A percentile compares a stretch with the other conserved stretches of the same genome.
These are phyloP conservation scores for Eucalyptus coolabah DNA, from an alignment of 345 rosid genomes.

Conservation along the genomic window DNA sequence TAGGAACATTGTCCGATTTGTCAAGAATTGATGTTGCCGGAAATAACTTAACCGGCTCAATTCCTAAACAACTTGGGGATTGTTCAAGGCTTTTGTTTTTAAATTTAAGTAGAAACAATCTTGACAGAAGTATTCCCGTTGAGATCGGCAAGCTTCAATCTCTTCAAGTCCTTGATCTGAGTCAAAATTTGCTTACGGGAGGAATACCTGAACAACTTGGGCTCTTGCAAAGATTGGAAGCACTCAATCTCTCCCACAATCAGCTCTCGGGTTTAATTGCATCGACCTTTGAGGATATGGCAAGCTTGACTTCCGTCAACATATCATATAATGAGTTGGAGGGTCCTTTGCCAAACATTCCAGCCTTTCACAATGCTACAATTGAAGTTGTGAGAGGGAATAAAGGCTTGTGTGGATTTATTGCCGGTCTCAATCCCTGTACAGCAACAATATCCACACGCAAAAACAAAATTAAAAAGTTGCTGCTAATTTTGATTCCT, in stretches of 20 bases:
- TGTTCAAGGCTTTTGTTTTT: not conserved
- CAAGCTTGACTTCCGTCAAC: not conserved
- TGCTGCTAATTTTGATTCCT: not conserved
- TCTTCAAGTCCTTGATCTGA: not conserved
- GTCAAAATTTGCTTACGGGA: not conserved
- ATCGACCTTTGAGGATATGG: not conserved
- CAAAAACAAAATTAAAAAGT: not conserved
- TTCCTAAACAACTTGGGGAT: not conserved
- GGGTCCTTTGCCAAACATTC: conserved; percentile 15
- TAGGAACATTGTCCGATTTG: not conserved
- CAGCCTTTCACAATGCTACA: conserved; percentile 6
- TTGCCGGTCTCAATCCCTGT: not conserved
- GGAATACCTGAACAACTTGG: not conserved
- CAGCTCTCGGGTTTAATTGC: not conserved
- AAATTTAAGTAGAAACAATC: conserved; percentile 11
- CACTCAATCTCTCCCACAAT: not conserved
- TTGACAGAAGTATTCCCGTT: not conserved
- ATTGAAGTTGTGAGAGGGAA: not conserved
- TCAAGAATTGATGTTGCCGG: not conserved
- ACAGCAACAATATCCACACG: not conserved
- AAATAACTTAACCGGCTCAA: not conserved
- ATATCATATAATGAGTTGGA: conserved; percentile 10
- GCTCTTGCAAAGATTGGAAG: not conserved
- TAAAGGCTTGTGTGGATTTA: conserved; percentile 7
- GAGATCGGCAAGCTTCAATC: not conserved